These are phyloP conservation scores for Auriscalpium orientale DNA, from an alignment of 768 basidiomycete genomes.

Conservation along the genomic window DNA sequence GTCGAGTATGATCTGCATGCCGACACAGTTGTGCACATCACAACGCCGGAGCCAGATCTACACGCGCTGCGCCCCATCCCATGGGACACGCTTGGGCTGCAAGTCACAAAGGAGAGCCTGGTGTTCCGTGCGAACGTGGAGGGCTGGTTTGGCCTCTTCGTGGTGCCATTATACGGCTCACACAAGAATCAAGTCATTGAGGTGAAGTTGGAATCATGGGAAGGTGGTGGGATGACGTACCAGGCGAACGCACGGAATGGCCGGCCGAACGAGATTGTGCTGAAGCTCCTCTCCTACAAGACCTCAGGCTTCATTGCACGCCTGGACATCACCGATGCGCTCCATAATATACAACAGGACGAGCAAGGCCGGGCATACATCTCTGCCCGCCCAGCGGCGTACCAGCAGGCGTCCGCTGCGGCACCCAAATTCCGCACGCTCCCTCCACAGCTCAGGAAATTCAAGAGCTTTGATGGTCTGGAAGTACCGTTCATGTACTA, in stretches of 20 bases:
- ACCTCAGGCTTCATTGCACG: slow-evolving; percentile 23
- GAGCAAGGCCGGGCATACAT: slow-evolving; percentile 22
- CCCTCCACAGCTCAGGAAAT: slow-evolving; percentile 28
- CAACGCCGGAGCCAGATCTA: slow-evolving; percentile 26
- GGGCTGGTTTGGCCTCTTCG: slow-evolving; percentile 24
- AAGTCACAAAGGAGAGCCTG: slow-evolving; percentile 12
- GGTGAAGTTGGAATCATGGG: slow-evolving; percentile 16
- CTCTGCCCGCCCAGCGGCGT: slow-evolving; percentile 21
- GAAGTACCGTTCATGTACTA: slow-evolving; percentile 36
- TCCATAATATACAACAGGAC: slow-evolving; percentile 16
- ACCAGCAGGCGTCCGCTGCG: slow-evolving; percentile 27
- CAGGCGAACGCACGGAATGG: slow-evolving; percentile 27
- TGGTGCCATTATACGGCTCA: slow-evolving; percentile 16
- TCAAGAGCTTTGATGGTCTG: slow-evolving; percentile 35
- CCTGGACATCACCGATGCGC: slow-evolving; percentile 23
- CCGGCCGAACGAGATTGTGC: slow-evolving; percentile 25
- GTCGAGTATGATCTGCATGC: slow-evolving; percentile 26
- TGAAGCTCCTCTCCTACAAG: slow-evolving; percentile 26
- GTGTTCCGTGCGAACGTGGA: slow-evolving; percentile 33
- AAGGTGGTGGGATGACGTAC: slow-evolving; percentile 19
- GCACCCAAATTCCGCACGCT: slow-evolving; percentile 20
- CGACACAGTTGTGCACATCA: slow-evolving; percentile 28
- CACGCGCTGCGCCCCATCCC: slow-evolving; percentile 28
- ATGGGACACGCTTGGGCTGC: slow-evolving; percentile 25
- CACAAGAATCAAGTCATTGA: slow-evolving; percentile 20